Base-by-base conservation (phyloP, 768 basidiomycete genomes). In the Candolleomyces efflorescens region DNA sequence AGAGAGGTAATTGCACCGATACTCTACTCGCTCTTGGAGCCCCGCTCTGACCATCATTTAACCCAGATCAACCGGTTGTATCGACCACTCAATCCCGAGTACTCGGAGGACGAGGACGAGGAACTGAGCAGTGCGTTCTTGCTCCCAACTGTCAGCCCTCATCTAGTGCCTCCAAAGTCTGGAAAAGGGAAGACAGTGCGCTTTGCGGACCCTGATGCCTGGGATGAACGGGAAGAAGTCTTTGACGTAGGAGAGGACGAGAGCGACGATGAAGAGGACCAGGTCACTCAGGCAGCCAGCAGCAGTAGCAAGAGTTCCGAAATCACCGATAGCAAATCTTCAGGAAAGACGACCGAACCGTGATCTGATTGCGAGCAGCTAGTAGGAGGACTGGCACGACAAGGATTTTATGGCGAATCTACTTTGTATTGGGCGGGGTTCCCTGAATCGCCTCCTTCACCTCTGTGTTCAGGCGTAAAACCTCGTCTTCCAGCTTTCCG, bases 221-320 rank as follows among this genome's bases (percentile, higher is more conserved):
- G 89, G 89, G 86, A 91, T 60, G 87, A 88, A 62, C 80, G 84
- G 24, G 90, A 92, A 70, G 88, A 90, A 55, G 60, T 88, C 36
- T 90, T 92, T 67, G 84, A 77, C 44, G 75, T 89, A 53, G 89
- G 85, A 3, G 82, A 78, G 10, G 82, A 84, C 59, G 84, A 83
- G 63, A 84, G 86, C 50, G 75, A 80, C 18, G 86, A 89, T 57
- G 73, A 74, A 43, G 41, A 12, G n/a, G 12, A 52, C 48, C 10
- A 17, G 5, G 15, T 17, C 10, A 11, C 52, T 60, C 62, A 53
- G 53, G 51, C 60, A 61, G 36, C 50, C 51, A 57, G 48, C 58
- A 48, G 56, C 45, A 48, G 46, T 45, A 17, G 49, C 49, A 32
- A 44, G n/a, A 44, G 43, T 15, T 22, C 17, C 17, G n/a, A 50